Evolutionary conservation across 1,139 yeast species (phyloP), one percentile per base, ranked within the genome.

Genomic region (Magnusiomyces paraingens): DNA sequence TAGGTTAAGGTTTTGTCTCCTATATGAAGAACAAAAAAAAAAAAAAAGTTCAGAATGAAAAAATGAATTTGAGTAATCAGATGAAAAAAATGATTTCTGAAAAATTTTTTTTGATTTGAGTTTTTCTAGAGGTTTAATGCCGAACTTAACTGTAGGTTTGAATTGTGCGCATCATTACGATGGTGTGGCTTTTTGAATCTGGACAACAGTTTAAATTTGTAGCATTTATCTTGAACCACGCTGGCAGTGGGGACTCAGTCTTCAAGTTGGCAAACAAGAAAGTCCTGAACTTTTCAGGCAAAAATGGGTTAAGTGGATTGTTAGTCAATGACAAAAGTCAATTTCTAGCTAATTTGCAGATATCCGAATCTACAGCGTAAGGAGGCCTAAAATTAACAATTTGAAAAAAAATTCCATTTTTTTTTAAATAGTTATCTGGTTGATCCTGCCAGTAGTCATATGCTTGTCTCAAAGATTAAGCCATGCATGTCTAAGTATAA

Each of bases 381-480:
- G 39, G 48, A 32, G 39, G 36, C 36, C 42, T 67, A 69, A 72
- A 68, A 74, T 70, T 73, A 73, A 71, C 71, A 73, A 70, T 70
- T 73, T 74, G 71, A 74, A 73, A 75, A 72, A 75, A 71, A 72
- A 74, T 71, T 75, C 71, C 71, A 72, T 72, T 75, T 75, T 73
- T 72, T 75, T 71, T 75, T 72, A 51, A 63, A 58, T 67, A 70
- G 73, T 68, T 69, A 72, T 69, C 75, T 70, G 74, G 74, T 72
- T 71, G 75, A 71, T 71, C 73, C 75, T 72, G 75, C 74, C 75
- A 73, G 75, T 72, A 72, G 75, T 72, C 75, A 72, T 72, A 72
- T 72, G 75, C 76, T 73, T 73, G 76, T 72, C 76, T 72, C 76
- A 73, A 73, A 73, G 76, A 72, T 72, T 72, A 72, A 71, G 76